Conservation (phyloP, 805 yeast species). For the Pichia phayaonensis region DNA sequence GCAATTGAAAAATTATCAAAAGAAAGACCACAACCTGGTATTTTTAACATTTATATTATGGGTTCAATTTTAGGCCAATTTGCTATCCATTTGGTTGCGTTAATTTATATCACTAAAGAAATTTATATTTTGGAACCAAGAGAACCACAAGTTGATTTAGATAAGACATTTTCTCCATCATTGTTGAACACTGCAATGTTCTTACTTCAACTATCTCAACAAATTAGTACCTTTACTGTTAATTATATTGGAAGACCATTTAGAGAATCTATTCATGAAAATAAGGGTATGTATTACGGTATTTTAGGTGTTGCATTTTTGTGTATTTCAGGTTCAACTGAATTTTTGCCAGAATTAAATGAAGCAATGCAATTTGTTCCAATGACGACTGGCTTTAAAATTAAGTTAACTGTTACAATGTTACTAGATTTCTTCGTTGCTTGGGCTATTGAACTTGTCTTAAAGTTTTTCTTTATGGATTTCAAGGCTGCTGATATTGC, state of each 20-base stretch:
- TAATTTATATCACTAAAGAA: slow-evolving; percentile 75
- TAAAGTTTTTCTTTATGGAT: slow-evolving; percentile 84
- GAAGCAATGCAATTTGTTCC: slow-evolving; percentile 88
- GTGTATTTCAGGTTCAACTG: slow-evolving; percentile 89
- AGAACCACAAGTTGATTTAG: slow-evolving; percentile 82
- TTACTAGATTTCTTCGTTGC: slow-evolving; percentile 68
- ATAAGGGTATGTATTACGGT: slow-evolving; percentile 96
- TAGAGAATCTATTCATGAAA: slow-evolving; percentile 81
- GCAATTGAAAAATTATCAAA: slow-evolving; percentile 83
- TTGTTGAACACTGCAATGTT: slow-evolving; percentile 94
- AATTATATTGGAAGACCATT: slow-evolving; percentile 97
- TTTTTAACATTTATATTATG: slow-evolving; percentile 92
- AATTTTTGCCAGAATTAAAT: slow-evolving; percentile 88
- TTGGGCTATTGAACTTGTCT: slow-evolving; percentile 69
- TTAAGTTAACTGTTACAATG: slow-evolving; percentile 66
- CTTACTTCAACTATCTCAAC: slow-evolving; percentile 89
- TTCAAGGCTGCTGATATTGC: slow-evolving; percentile 92
- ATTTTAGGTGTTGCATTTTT: slow-evolving; percentile 82
- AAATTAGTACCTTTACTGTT: slow-evolving; percentile 95
- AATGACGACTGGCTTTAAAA: slow-evolving; percentile 67
- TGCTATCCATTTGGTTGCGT: slow-evolving; percentile 79
- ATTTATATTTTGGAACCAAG: slow-evolving; percentile 88
- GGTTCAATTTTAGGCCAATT: slow-evolving; percentile 96
- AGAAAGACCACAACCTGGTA: slow-evolving; percentile 96
- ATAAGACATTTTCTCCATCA: slow-evolving; percentile 82